A percentile compares a stretch with the other conserved stretches of the same genome.
phyloP scores from a whole-genome alignment of 306 rosid genomes.

The Lathyrus sativus region DNA sequence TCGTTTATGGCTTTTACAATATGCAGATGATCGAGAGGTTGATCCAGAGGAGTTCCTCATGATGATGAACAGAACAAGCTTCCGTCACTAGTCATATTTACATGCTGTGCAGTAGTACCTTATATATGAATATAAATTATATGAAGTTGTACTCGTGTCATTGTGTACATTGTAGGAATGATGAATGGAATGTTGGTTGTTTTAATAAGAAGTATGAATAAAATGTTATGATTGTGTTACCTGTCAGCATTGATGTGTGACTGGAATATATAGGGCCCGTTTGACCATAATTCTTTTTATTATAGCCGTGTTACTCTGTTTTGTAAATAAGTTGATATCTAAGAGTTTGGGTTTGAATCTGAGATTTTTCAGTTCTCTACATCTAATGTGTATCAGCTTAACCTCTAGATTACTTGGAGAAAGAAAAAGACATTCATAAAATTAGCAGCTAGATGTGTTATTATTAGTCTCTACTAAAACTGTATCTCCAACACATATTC shows the following conservation, averaged over 20 bases:
- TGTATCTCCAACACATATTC: too few relatives aligned
- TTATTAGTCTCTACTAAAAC: too few relatives aligned
- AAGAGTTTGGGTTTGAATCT: too few relatives aligned
- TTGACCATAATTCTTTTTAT: too few relatives aligned
- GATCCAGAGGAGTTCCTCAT: constrained; percentile 55
- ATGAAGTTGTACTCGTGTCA: background rate
- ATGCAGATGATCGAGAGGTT: constrained; percentile 76
- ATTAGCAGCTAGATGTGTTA: too few relatives aligned
- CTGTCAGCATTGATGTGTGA: background rate
- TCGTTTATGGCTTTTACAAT: constrained; percentile 19
- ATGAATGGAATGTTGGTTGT: background rate
- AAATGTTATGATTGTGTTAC: background rate
- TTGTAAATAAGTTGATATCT: too few relatives aligned
- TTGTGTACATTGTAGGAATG: background rate
- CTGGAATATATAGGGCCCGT: background rate
- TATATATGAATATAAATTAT: background rate
- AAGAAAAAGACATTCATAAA: too few relatives aligned
- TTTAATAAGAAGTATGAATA: background rate
- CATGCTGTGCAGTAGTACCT: background rate
- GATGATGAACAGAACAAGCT: constrained; percentile 76
- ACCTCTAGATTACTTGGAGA: too few relatives aligned
- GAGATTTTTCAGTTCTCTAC: too few relatives aligned
- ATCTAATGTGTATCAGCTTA: too few relatives aligned
- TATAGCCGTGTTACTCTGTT: too few relatives aligned
- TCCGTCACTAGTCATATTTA: constrained; percentile 24